These are phyloP conservation scores for Saturnispora mendoncae DNA, from an alignment of 805 yeast genomes.

Conservation along the genomic window DNA sequence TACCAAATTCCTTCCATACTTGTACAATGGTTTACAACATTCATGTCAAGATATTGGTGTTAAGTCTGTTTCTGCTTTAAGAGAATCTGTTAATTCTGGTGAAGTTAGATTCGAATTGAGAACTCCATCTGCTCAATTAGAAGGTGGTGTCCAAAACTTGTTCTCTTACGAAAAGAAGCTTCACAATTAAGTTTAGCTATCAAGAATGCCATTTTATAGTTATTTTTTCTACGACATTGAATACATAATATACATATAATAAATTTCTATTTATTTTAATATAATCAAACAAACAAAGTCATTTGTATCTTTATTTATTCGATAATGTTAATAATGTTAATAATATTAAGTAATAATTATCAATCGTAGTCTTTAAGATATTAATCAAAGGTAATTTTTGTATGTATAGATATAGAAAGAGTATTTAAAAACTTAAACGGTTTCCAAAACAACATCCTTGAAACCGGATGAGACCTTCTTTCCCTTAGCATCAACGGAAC, in stretches of 20 bases:
- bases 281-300: background rate
- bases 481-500: slow-evolving; percentile 89
- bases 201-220: slow-evolving; percentile 1
- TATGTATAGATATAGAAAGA: slow-evolving; percentile 12
- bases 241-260: background rate
- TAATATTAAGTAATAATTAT: too few species aligned
- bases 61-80: slow-evolving; percentile 52
- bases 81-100: slow-evolving; percentile 55
- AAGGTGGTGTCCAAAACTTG: slow-evolving; percentile 96
- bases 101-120: slow-evolving; percentile 89
- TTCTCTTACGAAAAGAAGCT: slow-evolving; percentile 96
- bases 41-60: slow-evolving; percentile 98
- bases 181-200: slow-evolving; percentile 50
- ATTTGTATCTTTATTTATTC: too few species aligned
- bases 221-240: slow-evolving; percentile 3
- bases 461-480: slow-evolving; percentile 91
- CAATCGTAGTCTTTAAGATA: too few species aligned
- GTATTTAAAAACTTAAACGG: slow-evolving; percentile 53
- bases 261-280: background rate
- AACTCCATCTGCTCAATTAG: slow-evolving; percentile 97
- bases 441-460: slow-evolving; percentile 97
- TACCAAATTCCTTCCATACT: slow-evolving; percentile 87
- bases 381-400: slow-evolving; percentile 10
- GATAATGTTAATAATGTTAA: too few species aligned
- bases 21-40: slow-evolving; percentile 93